These are phyloP conservation scores for Misopates orontium DNA, from an alignment of 257 asterid genomes.

Conservation along the genomic window DNA sequence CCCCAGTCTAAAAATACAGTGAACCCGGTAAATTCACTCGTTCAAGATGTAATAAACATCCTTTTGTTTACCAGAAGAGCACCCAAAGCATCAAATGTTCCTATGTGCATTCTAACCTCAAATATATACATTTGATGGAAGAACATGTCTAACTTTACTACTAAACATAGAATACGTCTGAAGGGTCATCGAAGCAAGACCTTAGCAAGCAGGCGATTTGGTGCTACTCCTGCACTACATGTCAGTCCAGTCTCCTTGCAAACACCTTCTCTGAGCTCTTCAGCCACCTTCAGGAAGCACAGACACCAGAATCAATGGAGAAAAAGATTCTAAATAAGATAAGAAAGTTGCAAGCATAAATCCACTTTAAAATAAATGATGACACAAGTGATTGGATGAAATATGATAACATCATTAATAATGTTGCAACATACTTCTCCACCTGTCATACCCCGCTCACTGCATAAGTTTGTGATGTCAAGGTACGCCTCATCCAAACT, in stretches of 20 bases:
- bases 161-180: not conserved
- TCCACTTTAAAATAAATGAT: not conserved
- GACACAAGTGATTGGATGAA: conserved; percentile 13
- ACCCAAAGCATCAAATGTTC: conserved; percentile 2
- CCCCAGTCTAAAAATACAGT: no score
- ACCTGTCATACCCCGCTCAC: conserved; percentile 62
- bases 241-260: conserved; percentile 85
- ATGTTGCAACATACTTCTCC: conserved; percentile 64
- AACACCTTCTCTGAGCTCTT: conserved; percentile 76
- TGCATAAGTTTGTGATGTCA: conserved; percentile 78
- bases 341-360: conserved; percentile 3
- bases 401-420: conserved; percentile 21
- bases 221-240: conserved; percentile 94
- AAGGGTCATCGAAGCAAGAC: conserved; percentile 32
- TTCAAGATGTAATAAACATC: conserved; percentile 13
- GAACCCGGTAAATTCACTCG: not conserved
- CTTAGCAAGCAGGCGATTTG: conserved; percentile 96
- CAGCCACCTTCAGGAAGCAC: conserved; percentile 64
- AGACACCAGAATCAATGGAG: conserved; percentile 17
- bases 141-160: not conserved
- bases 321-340: conserved; percentile 22
- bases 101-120: not conserved
- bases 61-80: conserved; percentile 1
- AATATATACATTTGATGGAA: not conserved
- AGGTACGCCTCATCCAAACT: conserved; percentile 99